phyloP scores from a whole-genome alignment of 2,329 filamentous ascomycete genomes.

The Mycogone perniciosa region DNA sequence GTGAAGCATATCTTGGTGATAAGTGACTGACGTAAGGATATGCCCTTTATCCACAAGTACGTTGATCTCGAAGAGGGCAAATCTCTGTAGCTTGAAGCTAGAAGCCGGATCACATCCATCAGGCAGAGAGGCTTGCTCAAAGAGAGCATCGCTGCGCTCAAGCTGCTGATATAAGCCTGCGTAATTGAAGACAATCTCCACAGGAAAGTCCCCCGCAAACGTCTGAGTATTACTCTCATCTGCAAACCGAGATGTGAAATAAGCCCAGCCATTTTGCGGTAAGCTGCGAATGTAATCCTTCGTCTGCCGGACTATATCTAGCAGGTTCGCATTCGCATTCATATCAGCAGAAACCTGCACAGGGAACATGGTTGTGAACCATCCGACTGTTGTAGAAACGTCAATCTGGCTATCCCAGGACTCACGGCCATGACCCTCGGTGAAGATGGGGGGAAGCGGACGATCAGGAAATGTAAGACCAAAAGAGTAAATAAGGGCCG shows the following conservation, averaged over 20 bases:
- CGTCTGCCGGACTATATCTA: slow-evolving; percentile 13
- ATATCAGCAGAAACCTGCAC: slow-evolving; percentile 8
- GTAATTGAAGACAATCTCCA: slow-evolving; percentile 25
- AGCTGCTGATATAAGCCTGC: slow-evolving; percentile 11
- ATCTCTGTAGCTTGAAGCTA: not conserved
- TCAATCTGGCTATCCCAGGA: slow-evolving; percentile 23
- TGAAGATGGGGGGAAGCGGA: slow-evolving; percentile 21
- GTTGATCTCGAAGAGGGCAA: not conserved
- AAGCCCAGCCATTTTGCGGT: slow-evolving; percentile 16
- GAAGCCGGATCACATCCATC: not conserved
- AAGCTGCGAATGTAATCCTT: slow-evolving; percentile 18
- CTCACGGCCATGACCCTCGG: slow-evolving; percentile 30
- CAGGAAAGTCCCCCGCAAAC: slow-evolving; percentile 27
- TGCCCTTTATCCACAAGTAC: not conserved
- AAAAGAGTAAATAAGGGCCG: slow-evolving; percentile 22
- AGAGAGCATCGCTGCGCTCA: slow-evolving; percentile 1
- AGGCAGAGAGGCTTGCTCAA: not conserved
- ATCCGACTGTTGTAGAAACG: slow-evolving; percentile 27
- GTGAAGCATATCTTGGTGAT: not conserved
- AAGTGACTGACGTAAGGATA: not conserved
- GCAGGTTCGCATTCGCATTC: not conserved
- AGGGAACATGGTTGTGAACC: slow-evolving; percentile 30
- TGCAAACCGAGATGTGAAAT: slow-evolving; percentile 16
- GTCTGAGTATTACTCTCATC: slow-evolving; percentile 17
- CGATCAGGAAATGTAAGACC: slow-evolving; percentile 20